These are phyloP conservation scores for Breynia disticha DNA, from an alignment of 441 rosid species.

Conservation along the genomic window DNA sequence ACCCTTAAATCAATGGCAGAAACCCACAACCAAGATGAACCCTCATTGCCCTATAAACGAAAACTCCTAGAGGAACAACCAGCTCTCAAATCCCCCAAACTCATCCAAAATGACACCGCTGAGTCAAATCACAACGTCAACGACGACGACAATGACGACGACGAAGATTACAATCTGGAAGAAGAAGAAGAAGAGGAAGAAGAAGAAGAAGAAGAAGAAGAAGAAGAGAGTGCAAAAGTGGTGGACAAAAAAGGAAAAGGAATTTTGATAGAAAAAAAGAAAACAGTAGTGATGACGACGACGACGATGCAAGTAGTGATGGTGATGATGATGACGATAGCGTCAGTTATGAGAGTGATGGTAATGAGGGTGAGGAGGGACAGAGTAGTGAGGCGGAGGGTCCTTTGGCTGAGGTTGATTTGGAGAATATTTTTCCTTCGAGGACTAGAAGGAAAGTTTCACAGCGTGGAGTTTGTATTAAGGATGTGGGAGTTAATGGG, in stretches of 20 bases:
- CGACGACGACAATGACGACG: too few relatives aligned
- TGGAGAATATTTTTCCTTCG: constrained; percentile 75
- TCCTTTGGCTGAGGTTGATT: constrained; percentile 92
- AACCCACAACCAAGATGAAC: too few relatives aligned
- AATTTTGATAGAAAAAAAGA: constrained; percentile 40
- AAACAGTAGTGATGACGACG: constrained; percentile 29
- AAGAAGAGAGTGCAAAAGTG: constrained; percentile 19
- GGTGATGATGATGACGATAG: constrained; percentile 34
- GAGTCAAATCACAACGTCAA: too few relatives aligned
- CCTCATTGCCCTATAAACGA: too few relatives aligned
- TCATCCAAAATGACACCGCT: too few relatives aligned
- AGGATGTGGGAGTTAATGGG: neutral
- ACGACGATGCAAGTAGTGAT: constrained; percentile 31
- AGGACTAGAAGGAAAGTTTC: constrained; percentile 54
- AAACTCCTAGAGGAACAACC: too few relatives aligned
- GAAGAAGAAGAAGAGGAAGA: constrained; percentile 21
- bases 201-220: constrained; percentile 23
- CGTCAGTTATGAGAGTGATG: constrained; percentile 17
- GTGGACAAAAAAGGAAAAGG: constrained; percentile 76
- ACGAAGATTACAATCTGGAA: too few relatives aligned
- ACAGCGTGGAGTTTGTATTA: constrained; percentile 47
- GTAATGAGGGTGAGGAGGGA: constrained; percentile 43
- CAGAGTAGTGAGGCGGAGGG: too few relatives aligned
- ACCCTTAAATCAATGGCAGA: too few relatives aligned
- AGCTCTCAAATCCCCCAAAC: too few relatives aligned